Conservation (phyloP, 2,329 filamentous ascomycete genomes). For the Ophiocordyceps robertsii region DNA sequence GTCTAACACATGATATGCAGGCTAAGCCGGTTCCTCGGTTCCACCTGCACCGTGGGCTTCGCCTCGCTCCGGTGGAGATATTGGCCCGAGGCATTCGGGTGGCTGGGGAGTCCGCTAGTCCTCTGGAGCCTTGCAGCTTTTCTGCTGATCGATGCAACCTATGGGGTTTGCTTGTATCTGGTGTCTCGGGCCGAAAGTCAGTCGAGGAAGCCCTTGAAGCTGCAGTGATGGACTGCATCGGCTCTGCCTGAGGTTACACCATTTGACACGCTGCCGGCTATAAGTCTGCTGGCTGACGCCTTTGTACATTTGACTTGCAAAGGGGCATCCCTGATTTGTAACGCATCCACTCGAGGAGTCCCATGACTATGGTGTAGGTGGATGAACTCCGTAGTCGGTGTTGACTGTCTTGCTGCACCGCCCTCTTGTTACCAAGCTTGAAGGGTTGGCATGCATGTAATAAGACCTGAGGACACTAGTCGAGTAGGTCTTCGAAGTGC, state of each 20-base stretch:
- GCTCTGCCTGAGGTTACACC: not conserved
- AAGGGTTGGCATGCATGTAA: too few species aligned
- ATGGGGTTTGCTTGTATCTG: constrained; percentile 3
- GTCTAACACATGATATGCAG: not conserved
- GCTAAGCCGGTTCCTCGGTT: constrained; percentile 5
- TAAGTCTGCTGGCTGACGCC: too few species aligned
- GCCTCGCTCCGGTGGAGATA: constrained; percentile 5
- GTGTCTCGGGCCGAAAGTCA: constrained; percentile 1
- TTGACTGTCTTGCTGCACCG: too few species aligned
- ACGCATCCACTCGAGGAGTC: too few species aligned
- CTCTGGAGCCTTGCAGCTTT: constrained; percentile 5
- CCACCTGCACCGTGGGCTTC: constrained; percentile 5
- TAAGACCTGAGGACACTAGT: too few species aligned
- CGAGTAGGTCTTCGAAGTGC: too few species aligned
- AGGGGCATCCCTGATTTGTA: too few species aligned
- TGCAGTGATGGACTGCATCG: not conserved
- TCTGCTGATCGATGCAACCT: constrained; percentile 2
- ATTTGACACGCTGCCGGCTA: not conserved
- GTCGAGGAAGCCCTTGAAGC: not conserved
- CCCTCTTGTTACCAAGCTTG: too few species aligned
- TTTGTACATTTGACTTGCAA: too few species aligned
- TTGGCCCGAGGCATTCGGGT: constrained; percentile 5
- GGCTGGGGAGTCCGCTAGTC: constrained; percentile 3
- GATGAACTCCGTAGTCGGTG: too few species aligned
- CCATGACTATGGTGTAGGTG: too few species aligned